Conservation (phyloP, 2,329 filamentous ascomycete species). For the Cadophora gregata region DNA sequence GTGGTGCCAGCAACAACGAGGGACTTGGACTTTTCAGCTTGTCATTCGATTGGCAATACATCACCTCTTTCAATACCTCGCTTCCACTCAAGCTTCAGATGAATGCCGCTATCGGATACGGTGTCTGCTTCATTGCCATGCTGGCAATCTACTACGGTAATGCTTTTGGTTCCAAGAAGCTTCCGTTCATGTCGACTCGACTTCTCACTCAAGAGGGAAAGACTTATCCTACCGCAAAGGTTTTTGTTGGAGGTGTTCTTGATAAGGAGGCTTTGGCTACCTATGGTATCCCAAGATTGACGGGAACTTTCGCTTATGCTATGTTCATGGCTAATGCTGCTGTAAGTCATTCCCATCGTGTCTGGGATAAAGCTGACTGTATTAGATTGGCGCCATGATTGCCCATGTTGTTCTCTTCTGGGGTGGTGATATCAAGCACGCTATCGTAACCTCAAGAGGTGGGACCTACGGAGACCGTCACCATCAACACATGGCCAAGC, state of each 20-base stretch:
- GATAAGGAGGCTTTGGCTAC: constrained; percentile 49
- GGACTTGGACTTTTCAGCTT: constrained; percentile 51
- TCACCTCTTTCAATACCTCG: constrained; percentile 59
- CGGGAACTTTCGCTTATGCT: constrained; percentile 56
- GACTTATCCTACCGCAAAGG: constrained; percentile 51
- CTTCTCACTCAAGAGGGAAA: constrained; percentile 48
- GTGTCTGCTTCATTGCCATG: constrained; percentile 57
- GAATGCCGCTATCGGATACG: constrained; percentile 53
- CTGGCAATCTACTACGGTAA: constrained; percentile 52
- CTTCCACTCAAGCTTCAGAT: constrained; percentile 58
- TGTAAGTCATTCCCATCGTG: constrained; percentile 45
- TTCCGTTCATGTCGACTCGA: constrained; percentile 52
- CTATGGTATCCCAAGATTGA: constrained; percentile 55
- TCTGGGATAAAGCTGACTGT: constrained; percentile 14
- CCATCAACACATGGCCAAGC: constrained; percentile 51
- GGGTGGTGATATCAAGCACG: constrained; percentile 56
- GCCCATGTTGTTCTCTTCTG: constrained; percentile 60
- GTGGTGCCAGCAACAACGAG: constrained; percentile 53
- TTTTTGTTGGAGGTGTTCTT: constrained; percentile 50
- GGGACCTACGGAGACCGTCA: constrained; percentile 56
- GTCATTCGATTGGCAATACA: constrained; percentile 55
- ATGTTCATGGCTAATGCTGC: constrained; percentile 64
- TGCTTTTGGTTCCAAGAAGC: constrained; percentile 47
- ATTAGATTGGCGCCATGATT: constrained; percentile 61
- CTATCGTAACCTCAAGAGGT: constrained; percentile 54